Evolutionary conservation across 495 filamentous ascomycete genomes (phyloP).

Genomic region (Lasiosphaeris hirsuta): DNA sequence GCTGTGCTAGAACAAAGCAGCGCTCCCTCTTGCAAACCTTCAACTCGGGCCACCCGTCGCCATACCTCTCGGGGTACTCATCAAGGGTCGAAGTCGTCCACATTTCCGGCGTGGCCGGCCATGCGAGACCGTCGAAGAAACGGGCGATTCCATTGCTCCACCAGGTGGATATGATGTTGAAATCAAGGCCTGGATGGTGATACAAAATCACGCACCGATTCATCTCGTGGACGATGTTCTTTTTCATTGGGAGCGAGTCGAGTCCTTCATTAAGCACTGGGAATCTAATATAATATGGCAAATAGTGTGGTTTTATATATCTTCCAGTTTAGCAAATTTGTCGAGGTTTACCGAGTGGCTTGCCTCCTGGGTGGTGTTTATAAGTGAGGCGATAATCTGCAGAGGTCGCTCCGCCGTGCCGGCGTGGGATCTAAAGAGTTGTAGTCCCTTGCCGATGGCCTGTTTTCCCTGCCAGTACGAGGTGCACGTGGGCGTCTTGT

Average conservation of each 20-base stretch:
- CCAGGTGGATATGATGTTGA: not conserved
- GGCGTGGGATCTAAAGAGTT: not conserved
- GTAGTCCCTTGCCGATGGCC: not conserved
- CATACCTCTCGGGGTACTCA: not conserved
- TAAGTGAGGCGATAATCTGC: too few species aligned
- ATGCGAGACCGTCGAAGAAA: not conserved
- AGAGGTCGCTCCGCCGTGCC: not conserved
- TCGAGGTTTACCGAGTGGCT: not conserved
- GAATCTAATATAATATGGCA: not conserved
- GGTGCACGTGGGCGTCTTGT: not conserved
- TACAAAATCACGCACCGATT: not conserved
- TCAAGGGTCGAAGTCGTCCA: too few species aligned
- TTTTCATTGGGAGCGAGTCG: not conserved
- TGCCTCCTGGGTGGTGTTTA: too few species aligned
- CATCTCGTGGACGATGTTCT: not conserved
- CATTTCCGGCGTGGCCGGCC: not conserved
- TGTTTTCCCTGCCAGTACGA: not conserved
- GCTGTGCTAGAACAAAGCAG: not conserved
- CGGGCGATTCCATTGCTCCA: not conserved
- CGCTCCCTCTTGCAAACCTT: too few species aligned
- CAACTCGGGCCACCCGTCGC: too few species aligned
- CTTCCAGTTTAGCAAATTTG: not conserved
- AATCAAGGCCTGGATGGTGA: not conserved
- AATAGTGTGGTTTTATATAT: not conserved
- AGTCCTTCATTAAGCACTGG: not conserved